These are phyloP conservation scores for Ogataea polymorpha DNA, from an alignment of 805 yeast genomes.

Conservation along the genomic window DNA sequence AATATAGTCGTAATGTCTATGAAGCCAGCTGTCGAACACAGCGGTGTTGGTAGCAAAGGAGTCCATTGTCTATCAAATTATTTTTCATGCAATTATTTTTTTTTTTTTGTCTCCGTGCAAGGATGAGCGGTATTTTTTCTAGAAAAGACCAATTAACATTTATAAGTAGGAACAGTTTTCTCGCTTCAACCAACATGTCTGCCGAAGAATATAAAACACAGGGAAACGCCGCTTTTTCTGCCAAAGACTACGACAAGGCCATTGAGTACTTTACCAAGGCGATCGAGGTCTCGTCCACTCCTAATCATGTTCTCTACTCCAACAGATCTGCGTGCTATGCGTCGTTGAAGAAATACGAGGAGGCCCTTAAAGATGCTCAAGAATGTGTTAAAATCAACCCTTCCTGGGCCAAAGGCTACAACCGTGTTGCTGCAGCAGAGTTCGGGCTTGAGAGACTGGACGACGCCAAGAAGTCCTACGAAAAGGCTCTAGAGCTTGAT, in stretches of 20 bases:
- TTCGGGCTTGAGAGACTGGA: slow-evolving; percentile 81
- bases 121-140: slow-evolving; percentile 13
- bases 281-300: slow-evolving; percentile 72
- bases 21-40: slow-evolving; percentile 45
- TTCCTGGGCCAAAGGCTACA: slow-evolving; percentile 93
- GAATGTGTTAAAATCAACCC: slow-evolving; percentile 79
- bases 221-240: slow-evolving; percentile 90
- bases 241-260: slow-evolving; percentile 80
- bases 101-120: slow-evolving; percentile 4
- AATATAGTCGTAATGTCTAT: slow-evolving; percentile 39
- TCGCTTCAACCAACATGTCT: slow-evolving; percentile 36
- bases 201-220: slow-evolving; percentile 82
- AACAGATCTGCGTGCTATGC: slow-evolving; percentile 93
- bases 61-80: slow-evolving; percentile 2
- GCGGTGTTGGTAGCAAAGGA: slow-evolving; percentile 32
- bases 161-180: slow-evolving; percentile 5
- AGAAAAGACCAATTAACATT: slow-evolving; percentile 11
- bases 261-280: slow-evolving; percentile 81
- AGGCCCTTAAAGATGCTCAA: slow-evolving; percentile 83
- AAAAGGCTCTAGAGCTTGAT: slow-evolving; percentile 79
- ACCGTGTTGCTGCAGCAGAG: slow-evolving; percentile 89
- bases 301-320: slow-evolving; percentile 90
- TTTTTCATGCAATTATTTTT: slow-evolving; percentile 1
- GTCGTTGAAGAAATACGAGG: slow-evolving; percentile 65
- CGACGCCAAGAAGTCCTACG: slow-evolving; percentile 67